phyloP scores from a whole-genome alignment of 2,329 filamentous ascomycete genomes.

The Pseudodiploospora longispora region DNA sequence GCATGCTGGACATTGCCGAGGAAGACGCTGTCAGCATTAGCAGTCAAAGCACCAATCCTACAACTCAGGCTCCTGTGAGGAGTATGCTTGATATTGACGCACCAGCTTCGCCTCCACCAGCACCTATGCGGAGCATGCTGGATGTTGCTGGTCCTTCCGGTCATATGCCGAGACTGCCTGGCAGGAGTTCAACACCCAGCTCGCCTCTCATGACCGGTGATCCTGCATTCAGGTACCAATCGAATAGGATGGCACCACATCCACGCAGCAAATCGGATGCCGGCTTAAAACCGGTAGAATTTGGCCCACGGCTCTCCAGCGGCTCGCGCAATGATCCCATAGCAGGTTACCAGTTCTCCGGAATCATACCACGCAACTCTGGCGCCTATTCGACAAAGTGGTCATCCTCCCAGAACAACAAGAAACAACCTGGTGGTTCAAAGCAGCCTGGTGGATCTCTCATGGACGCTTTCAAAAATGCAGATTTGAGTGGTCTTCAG shows the following conservation, averaged over 20 bases:
- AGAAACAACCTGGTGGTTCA: conserved; percentile 13
- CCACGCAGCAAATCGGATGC: conserved; percentile 51
- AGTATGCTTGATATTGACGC: conserved; percentile 57
- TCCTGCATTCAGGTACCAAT: conserved; percentile 13
- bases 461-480: conserved; percentile 45
- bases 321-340: conserved; percentile 33
- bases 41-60: conserved; percentile 16
- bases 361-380: conserved; percentile 45
- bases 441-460: conserved; percentile 31
- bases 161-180: conserved; percentile 10
- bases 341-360: conserved; percentile 53
- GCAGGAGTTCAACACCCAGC: conserved; percentile 25
- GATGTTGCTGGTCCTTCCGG: conserved; percentile 36
- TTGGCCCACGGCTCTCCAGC: conserved; percentile 26
- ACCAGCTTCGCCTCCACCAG: conserved; percentile 28
- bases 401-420: conserved; percentile 33
- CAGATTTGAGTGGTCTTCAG: conserved; percentile 41
- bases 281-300: conserved; percentile 37
- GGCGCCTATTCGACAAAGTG: conserved; percentile 43
- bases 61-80: conserved; percentile 47
- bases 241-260: conserved; percentile 20
- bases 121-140: conserved; percentile 44
- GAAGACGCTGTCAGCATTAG: conserved; percentile 20
- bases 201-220: conserved; percentile 19
- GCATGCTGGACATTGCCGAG: conserved; percentile 55